phyloP scores from a whole-genome alignment of 768 basidiomycete genomes.

The Psilocybe sp. region DNA sequence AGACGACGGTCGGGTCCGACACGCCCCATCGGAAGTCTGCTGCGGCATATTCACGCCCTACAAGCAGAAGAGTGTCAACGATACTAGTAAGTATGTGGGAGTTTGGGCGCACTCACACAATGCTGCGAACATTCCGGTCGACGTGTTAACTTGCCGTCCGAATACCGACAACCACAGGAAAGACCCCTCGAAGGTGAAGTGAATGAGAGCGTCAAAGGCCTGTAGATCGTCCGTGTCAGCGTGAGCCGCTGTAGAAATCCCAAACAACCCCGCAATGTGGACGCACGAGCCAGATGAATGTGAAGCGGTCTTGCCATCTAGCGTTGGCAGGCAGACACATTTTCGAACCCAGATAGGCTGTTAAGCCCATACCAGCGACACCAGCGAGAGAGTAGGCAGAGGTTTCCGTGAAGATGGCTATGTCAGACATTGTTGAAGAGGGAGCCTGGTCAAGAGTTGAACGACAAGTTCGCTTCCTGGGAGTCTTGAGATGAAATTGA shows the following conservation, averaged over 20 bases:
- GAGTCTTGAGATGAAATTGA: too few relatives aligned
- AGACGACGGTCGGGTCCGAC: constrained; percentile 76
- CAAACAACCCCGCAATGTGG: neutral
- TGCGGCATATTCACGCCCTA: constrained; percentile 79
- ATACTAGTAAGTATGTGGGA: neutral
- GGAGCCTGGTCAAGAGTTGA: too few relatives aligned
- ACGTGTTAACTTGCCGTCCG: constrained; percentile 69
- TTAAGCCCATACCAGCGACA: constrained; percentile 46
- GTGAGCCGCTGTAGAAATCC: neutral
- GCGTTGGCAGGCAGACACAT: constrained; percentile 62
- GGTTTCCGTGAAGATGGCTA: constrained; percentile 32
- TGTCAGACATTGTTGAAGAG: too few relatives aligned
- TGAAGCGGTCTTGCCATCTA: constrained; percentile 59
- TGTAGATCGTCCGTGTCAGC: constrained; percentile 20
- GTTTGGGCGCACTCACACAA: constrained; percentile 53
- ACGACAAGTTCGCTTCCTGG: too few relatives aligned
- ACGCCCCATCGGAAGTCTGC: constrained; percentile 84
- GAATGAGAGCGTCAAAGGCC: constrained; percentile 81
- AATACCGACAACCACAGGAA: constrained; percentile 78
- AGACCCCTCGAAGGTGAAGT: constrained; percentile 76
- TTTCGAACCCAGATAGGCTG: constrained; percentile 54
- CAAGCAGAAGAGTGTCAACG: neutral
- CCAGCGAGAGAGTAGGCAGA: constrained; percentile 64
- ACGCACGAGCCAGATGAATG: constrained; percentile 79
- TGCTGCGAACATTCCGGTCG: constrained; percentile 65